Evolutionary conservation across 371 early-diverging fungal genomes (phyloP), one percentile per base, ranked within the genome.

Genomic region (Syncephalis fuscata): DNA sequence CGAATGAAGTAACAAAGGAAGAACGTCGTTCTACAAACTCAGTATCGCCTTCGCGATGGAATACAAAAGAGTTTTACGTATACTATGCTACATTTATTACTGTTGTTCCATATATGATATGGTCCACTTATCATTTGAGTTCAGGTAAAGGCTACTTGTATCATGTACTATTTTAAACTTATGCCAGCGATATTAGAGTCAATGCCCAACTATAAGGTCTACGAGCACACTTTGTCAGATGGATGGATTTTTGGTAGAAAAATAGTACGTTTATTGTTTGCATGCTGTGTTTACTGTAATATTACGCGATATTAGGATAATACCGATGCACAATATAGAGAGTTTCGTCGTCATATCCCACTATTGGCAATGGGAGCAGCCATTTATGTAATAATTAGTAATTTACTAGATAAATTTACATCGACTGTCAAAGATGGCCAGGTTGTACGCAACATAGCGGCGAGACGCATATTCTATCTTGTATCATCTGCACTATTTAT

Each of bases 271-370:
- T 32, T 20, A 39, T 23, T 15, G 14, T 8, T 20, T 46, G 17
- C 21, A 9, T 43, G 3, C 42, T 17, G 43, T 27, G 19, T 5
- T n/a, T 39, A 38, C 7, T 15, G 44, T 5, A 39, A 22, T 19
- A 26, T 5, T 39, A n/a, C 11, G 1, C 4, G 11, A 26, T n/a
- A 51, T 24, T 55, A 70, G 64, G 94, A 93, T 57, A 78, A 87
- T 58, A 82, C 81, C 45, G 94, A 94, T 59, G 66, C 65, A 1
- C 94, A 94, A 57, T 91, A 83, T 60, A 57, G 69, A 10, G 64
- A 67, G 22, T 91, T 94, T 53, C 71, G 94, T 5, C 67, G 77
- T 51, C 72, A 86, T 62, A 53, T 88, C 49, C 77, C 75, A 2
- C 52, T 67, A 17, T 70, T 92, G 2, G 44, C 70, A 2, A 54